Evolutionary conservation across 163 green algal genomes (phyloP), one percentile per base, ranked within the genome.

Genomic region (Scenedesmus sp.): DNA sequence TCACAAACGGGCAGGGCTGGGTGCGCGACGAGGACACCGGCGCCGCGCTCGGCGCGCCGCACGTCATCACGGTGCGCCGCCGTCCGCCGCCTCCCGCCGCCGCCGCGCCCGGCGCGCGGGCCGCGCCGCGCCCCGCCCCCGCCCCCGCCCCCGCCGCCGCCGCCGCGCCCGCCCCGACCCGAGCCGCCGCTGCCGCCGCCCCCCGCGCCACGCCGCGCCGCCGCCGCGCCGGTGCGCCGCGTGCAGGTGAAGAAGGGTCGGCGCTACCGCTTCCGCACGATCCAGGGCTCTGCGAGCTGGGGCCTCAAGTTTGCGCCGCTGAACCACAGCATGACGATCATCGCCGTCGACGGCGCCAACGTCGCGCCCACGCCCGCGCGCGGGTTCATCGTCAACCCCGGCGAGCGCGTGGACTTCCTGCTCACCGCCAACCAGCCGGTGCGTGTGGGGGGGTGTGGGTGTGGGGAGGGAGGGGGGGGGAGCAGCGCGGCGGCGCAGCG

Each of bases 361-460:
- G 39, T 60, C 28, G 60, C 14, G 31, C 60, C 33, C 29, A 50
- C 26, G 29, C 60, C 24, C 34, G 33, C 29, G 4, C 3, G 28
- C 14, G 29, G 15, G 4, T 17, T 70, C 3, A 10, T 72, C 2
- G 14, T 58, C 20, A 34, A 5, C 42, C 18, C 63, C n/a, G 53
- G 70, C 39, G 70, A 69, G 70, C 56, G 36, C 33, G 53, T 31
- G 24, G 70, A 69, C 70, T 17, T 70, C 53, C 5, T 60, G 5
- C 31, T 70, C 5, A 69, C n/a, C 4, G 51, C 76, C 44, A 57
- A 77, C 47, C 0, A 31, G 33, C 64, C 54, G 18, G n/a, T n/a
- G n/a, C n/a, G n/a, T n/a, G n/a, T n/a, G n/a, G n/a, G n/a, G n/a
- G n/a, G n/a, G n/a, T n/a, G n/a, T n/a, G n/a, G n/a, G n/a, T n/a